phyloP scores from a whole-genome alignment of 768 basidiomycete species.

The Pluteus cervinus region DNA sequence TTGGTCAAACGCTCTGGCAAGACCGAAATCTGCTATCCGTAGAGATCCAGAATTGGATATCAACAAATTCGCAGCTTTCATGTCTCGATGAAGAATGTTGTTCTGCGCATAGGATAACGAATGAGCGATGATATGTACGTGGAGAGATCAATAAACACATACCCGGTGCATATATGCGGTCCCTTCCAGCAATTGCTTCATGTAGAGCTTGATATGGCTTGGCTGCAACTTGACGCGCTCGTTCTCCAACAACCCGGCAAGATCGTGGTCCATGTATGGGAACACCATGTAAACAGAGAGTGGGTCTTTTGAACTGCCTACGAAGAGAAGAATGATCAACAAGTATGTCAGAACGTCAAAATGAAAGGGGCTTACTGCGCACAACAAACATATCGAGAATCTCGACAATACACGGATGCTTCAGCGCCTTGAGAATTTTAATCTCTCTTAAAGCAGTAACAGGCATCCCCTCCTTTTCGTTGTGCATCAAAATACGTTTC shows the following conservation, averaged over 20 bases:
- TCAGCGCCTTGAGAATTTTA: conserved; percentile 87
- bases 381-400: conserved; percentile 92
- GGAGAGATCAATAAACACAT: conserved; percentile 21
- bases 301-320: conserved; percentile 64
- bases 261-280: conserved; percentile 99
- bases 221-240: conserved; percentile 77
- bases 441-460: conserved; percentile 96
- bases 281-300: conserved; percentile 97
- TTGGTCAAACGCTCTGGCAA: conserved; percentile 77
- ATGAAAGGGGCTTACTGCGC: conserved; percentile 43
- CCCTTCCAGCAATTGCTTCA: conserved; percentile 94
- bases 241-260: conserved; percentile 91
- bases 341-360: background rate
- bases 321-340: conserved; percentile 1
- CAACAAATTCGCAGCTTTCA: conserved; percentile 97
- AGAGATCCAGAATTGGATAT: conserved; percentile 83
- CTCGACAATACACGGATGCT: conserved; percentile 81
- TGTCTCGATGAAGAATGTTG: conserved; percentile 94
- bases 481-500: conserved; percentile 94
- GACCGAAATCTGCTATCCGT: conserved; percentile 92
- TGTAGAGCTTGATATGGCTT: conserved; percentile 90
- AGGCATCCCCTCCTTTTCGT: conserved; percentile 95
- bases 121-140: conserved; percentile 5
- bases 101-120: conserved; percentile 48
- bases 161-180: conserved; percentile 95